Conservation (phyloP, 2,329 filamentous ascomycete species). For the Knoxdaviesia capensis region DNA sequence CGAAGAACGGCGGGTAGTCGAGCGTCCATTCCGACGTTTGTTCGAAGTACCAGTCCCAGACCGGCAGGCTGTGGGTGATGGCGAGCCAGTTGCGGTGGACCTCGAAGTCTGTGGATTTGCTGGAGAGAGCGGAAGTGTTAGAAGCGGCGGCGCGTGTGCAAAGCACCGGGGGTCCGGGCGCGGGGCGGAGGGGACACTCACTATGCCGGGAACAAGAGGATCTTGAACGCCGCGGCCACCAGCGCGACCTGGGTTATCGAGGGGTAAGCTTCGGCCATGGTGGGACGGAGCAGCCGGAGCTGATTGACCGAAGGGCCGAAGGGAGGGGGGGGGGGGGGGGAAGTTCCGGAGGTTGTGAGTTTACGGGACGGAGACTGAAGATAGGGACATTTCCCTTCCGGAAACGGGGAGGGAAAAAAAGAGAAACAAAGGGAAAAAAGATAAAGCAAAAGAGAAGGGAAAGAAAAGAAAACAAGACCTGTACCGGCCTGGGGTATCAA, state of each 20-base stretch:
- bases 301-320: no score
- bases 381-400: not conserved
- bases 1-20: constrained; percentile 96
- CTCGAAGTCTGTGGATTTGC: constrained; percentile 97
- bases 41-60: constrained; percentile 90
- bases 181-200: constrained; percentile 26
- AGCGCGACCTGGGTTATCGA: constrained; percentile 77
- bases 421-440: no score
- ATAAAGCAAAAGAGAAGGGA: not conserved
- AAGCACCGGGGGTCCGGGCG: not conserved
- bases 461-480: not conserved
- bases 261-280: constrained; percentile 66
- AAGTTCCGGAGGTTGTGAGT: no score
- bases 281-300: constrained; percentile 5
- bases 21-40: constrained; percentile 98
- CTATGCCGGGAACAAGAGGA: constrained; percentile 89
- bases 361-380: not conserved
- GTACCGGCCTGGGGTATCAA: no score
- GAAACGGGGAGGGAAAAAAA: no score
- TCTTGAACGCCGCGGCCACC: constrained; percentile 72
- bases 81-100: constrained; percentile 98
- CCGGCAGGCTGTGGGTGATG: constrained; percentile 73
- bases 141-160: not conserved
- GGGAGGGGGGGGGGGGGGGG: no score
- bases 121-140: constrained; percentile 16